Conservation (phyloP, 2,329 filamentous ascomycete genomes). For the Apiospora saccharicola region DNA sequence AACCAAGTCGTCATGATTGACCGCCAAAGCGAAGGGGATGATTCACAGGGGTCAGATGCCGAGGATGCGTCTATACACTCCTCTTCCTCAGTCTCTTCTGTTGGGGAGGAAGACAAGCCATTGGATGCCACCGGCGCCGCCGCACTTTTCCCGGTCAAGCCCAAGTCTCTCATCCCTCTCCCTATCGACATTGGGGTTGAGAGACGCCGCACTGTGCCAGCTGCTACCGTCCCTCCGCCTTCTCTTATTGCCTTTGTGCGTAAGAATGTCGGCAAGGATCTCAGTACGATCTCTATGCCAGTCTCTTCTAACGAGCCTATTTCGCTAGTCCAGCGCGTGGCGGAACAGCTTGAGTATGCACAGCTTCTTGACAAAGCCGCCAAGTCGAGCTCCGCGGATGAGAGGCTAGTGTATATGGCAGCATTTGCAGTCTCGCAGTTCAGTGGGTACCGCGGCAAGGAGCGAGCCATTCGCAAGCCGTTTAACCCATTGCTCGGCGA, state of each 20-base stretch:
- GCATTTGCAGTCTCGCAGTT: slow-evolving; percentile 92
- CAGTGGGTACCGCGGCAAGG: slow-evolving; percentile 82
- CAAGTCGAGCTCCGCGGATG: slow-evolving; percentile 63
- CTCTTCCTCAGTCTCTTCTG: slow-evolving; percentile 66
- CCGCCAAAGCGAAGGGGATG: slow-evolving; percentile 74
- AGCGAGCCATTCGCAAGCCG: slow-evolving; percentile 91
- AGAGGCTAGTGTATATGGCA: slow-evolving; percentile 83
- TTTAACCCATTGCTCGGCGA: slow-evolving; percentile 98
- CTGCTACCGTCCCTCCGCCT: slow-evolving; percentile 81
- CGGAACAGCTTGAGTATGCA: slow-evolving; percentile 92
- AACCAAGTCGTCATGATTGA: slow-evolving; percentile 78
- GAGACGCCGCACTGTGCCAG: slow-evolving; percentile 74
- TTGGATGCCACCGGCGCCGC: slow-evolving; percentile 65
- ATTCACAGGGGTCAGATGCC: slow-evolving; percentile 63
- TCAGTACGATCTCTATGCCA: slow-evolving; percentile 97
- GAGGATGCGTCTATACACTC: slow-evolving; percentile 62
- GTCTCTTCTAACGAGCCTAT: slow-evolving; percentile 94
- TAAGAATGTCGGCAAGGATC: slow-evolving; percentile 97
- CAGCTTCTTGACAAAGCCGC: slow-evolving; percentile 81
- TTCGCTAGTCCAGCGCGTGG: slow-evolving; percentile 85
- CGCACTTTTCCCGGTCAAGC: slow-evolving; percentile 76
- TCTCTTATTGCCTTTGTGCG: slow-evolving; percentile 93
- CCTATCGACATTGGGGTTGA: slow-evolving; percentile 71
- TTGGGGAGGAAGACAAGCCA: slow-evolving; percentile 64
- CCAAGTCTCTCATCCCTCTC: slow-evolving; percentile 79